Conservation (phyloP, 495 filamentous ascomycete genomes). For the Acidomyces sp. region DNA sequence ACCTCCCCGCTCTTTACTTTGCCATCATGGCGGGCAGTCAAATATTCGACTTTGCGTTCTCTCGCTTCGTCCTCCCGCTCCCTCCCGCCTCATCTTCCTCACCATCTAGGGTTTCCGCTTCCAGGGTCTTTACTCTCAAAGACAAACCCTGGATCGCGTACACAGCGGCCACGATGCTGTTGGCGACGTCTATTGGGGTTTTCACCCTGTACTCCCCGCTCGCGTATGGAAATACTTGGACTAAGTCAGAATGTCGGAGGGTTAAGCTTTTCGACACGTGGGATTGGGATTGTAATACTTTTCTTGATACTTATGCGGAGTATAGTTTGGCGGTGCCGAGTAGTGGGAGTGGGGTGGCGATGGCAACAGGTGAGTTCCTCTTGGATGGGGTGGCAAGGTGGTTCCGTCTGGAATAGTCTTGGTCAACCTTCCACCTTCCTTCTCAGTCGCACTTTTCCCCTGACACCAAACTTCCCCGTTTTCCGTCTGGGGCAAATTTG, state of each 20-base stretch:
- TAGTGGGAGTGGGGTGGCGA: conserved; percentile 4
- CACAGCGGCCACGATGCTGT: conserved; percentile 51
- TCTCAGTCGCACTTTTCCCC: no score
- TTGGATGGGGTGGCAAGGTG: no score
- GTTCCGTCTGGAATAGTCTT: no score
- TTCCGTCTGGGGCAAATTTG: no score
- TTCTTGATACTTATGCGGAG: conserved; percentile 47
- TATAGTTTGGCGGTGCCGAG: conserved; percentile 9
- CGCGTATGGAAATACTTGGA: conserved; percentile 90
- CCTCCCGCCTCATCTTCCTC: conserved; percentile 86
- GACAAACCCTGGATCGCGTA: conserved; percentile 63
- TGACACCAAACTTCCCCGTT: no score
- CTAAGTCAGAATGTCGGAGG: conserved; percentile 64
- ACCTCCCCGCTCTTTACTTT: conserved; percentile 92
- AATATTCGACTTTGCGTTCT: conserved; percentile 23
- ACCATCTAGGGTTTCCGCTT: conserved; percentile 51
- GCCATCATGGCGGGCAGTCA: conserved; percentile 81
- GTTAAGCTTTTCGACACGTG: conserved; percentile 80
- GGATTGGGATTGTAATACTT: conserved; percentile 96
- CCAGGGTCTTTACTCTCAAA: conserved; percentile 43
- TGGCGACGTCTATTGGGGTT: conserved; percentile 56
- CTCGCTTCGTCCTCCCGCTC: no score
- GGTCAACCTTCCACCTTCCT: no score
- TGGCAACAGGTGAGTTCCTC: no score
- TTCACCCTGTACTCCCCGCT: conserved; percentile 79